A percentile compares a stretch with the other conserved stretches of the same genome.
These are phyloP conservation scores for Pichia manshurica DNA, from an alignment of 805 yeast species.

Conservation along the genomic window DNA sequence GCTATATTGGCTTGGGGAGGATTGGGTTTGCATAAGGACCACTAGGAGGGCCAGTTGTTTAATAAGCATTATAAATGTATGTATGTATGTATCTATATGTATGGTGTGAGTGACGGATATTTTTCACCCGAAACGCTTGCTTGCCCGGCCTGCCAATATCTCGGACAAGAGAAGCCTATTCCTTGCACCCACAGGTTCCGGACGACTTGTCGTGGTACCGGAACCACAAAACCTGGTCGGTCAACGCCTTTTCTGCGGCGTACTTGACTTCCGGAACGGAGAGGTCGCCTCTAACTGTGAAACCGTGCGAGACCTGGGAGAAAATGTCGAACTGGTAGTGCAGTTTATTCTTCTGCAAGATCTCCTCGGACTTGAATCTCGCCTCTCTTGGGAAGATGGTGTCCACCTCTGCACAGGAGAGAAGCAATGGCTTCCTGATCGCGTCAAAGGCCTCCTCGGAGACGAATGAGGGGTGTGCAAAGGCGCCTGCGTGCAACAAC, in stretches of 20 bases:
- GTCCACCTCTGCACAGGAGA: conserved; percentile 75
- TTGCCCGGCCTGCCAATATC: no score
- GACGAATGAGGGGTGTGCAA: conserved; percentile 82
- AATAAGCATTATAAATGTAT: no score
- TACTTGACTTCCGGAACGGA: conserved; percentile 45
- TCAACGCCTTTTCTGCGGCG: conserved; percentile 62
- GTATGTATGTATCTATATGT: no score
- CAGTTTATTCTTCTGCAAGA: conserved; percentile 40
- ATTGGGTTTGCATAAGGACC: no score
- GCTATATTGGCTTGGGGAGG: no score
- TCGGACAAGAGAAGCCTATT: no score
- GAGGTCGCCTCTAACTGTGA: conserved; percentile 71
- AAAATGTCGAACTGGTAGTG: conserved; percentile 57
- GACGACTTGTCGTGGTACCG: conserved; percentile 16
- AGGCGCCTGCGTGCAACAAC: conserved; percentile 51
- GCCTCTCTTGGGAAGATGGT: conserved; percentile 54
- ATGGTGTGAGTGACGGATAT: no score
- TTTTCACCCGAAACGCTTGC: no score
- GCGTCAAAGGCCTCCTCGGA: conserved; percentile 56
- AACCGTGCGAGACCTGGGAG: conserved; percentile 70
- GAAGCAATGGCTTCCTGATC: conserved; percentile 55
- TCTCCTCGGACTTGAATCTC: conserved; percentile 56
- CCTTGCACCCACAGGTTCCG: no score
- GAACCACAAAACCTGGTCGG: conserved; percentile 38
- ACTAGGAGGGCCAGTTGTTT: no score